Percentiles rank a stretch among this genome's conserved stretches.
phyloP scores from a whole-genome alignment of 2,329 filamentous ascomycete genomes.

The Cordyceps farinosa region DNA sequence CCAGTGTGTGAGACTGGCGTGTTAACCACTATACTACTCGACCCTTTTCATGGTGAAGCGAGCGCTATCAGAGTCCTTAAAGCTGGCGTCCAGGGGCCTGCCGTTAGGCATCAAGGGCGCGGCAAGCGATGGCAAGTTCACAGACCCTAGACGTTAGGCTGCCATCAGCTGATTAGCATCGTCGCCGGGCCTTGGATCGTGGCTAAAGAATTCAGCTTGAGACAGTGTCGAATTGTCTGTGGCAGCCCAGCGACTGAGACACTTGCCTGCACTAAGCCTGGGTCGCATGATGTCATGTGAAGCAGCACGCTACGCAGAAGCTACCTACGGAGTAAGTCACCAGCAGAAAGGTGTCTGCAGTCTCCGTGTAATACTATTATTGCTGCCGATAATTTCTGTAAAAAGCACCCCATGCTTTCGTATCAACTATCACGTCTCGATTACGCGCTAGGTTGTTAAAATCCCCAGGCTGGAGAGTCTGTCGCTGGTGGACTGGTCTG shows the following conservation, averaged over 20 bases:
- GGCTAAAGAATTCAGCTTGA: not conserved
- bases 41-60: conserved; percentile 10
- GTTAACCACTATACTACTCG: conserved; percentile 25
- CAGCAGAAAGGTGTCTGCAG: not conserved
- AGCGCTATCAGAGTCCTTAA: not conserved
- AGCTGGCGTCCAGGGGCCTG: not conserved
- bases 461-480: not conserved
- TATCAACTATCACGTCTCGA: not conserved
- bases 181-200: not conserved
- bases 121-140: not conserved
- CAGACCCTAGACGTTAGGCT: not conserved
- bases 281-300: not conserved
- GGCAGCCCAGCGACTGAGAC: not conserved
- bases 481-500: not conserved
- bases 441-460: not conserved
- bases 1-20: conserved; percentile 23
- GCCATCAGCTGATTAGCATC: not conserved
- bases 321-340: too few species aligned
- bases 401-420: not conserved
- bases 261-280: not conserved
- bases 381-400: not conserved
- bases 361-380: not conserved
- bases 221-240: not conserved
- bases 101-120: not conserved
- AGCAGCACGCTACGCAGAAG: too few species aligned